Base-by-base conservation (phyloP, 352 stramenopile genomes). In the Globisporangium solare region DNA sequence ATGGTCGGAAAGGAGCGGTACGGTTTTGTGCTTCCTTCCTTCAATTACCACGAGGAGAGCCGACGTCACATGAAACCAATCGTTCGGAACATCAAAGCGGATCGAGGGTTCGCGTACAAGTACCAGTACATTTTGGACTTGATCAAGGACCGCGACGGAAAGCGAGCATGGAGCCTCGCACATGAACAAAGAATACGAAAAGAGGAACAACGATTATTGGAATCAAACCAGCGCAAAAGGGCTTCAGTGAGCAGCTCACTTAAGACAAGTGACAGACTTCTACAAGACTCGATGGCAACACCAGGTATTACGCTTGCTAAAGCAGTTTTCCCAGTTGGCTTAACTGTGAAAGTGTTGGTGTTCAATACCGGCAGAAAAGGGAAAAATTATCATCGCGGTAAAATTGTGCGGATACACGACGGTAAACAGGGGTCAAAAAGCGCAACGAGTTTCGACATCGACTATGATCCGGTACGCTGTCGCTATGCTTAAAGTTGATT, bases 51-150 rank as follows among this genome's bases (percentile, higher is more conserved):
- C 46, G 54, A 40, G 15, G 66, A 86, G 13, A 49, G 51, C 12
- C 60, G 45, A 0, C 60, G 69, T 13, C 79, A 88, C 60, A 89
- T 88, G 76, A 51, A 78, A 20, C 66, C 65, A 1, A 70, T 83
- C 42, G 57, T 71, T 2, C 70, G 63, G 10, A 65, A 61, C 0
- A 68, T 74, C 15, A 70, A 83, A 27, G 48, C 63, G 3, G 63
- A 72, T 20, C 66, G 74, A 47, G 76, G 76, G 2, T 79, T 83
- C 37, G 76, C 73, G 46, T 89, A 89, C 66, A 79, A 88, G 57
- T 89, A 86, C 35, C 76, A 89, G 55, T 74, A 62, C 39, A 83
- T 89, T n/a, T 51, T 89, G 39, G 79, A 88, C 32, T 48, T 87
- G 17, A 84, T 89, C 39, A 76, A 83, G 31, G 79, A 89, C 10